Percentiles rank a stretch among this genome's conserved stretches.
phyloP scores from a whole-genome alignment of 1,139 yeast species.

The Lodderomyces metapsilosis region DNA sequence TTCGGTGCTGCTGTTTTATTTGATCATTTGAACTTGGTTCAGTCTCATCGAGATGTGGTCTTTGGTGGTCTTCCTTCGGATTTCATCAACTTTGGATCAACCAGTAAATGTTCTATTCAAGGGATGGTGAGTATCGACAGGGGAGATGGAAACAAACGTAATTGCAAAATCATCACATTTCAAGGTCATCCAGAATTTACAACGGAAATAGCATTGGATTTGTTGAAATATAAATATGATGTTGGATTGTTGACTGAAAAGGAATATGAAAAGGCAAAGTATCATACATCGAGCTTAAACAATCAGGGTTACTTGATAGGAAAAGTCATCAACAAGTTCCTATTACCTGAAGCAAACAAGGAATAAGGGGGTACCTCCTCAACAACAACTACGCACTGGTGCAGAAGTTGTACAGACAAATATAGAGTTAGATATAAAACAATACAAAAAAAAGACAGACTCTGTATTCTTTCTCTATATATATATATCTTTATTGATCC shows the following conservation, averaged over 20 bases:
- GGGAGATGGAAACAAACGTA: conserved; percentile 19
- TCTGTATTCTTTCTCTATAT: conserved; percentile 4
- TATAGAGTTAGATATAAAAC: background rate
- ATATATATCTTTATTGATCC: background rate
- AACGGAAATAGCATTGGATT: conserved; percentile 30
- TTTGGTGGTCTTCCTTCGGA: conserved; percentile 21
- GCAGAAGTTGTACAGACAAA: background rate
- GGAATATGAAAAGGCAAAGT: conserved; percentile 25
- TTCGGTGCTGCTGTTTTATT: conserved; percentile 12
- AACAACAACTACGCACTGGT: background rate
- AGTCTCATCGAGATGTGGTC: conserved; percentile 74
- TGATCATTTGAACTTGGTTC: conserved; percentile 46
- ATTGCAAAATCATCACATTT: conserved; percentile 52
- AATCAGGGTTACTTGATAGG: conserved; percentile 40
- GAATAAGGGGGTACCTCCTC: background rate
- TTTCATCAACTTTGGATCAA: conserved; percentile 50
- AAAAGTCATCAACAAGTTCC: conserved; percentile 30
- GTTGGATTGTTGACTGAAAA: conserved; percentile 17
- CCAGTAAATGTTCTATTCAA: conserved; percentile 58
- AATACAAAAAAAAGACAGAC: background rate
- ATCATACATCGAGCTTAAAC: conserved; percentile 28
- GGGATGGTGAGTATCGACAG: conserved; percentile 44
- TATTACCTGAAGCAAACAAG: background rate
- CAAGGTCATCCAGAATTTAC: conserved; percentile 92
- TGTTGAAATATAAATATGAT: conserved; percentile 21